Evolutionary conservation across 805 yeast species (phyloP), one percentile per base, ranked within the genome.

Genomic region (Candida corydali): DNA sequence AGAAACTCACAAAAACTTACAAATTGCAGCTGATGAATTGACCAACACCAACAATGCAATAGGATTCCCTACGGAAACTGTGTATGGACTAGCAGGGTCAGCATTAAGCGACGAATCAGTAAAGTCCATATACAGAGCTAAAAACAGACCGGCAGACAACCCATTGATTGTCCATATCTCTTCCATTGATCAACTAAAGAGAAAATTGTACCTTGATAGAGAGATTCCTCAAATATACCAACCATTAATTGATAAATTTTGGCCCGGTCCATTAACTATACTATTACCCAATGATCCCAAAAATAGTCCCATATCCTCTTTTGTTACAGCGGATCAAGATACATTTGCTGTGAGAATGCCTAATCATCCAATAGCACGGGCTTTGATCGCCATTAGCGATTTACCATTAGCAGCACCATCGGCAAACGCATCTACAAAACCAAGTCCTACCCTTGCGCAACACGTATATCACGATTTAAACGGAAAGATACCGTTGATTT

Each of bases 201-300:
- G 83, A 24, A 70, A 70, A 45, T 65, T 77, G n/a, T 68, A 71
- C 3, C 41, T 59, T 14, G 64, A 60, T 39, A 61, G 65, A 17
- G 61, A 67, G 17, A 74, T 91, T 5, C 98, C 98, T 0, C 61
- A 63, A 1, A 70, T 80, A 0, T 93, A 93, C 55, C 59, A 65
- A 22, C 73, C 77, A 0, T 65, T 93, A 28, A 66, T 89, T 8
- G 69, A 70, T 2, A 70, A 70, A 43, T 83, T 85, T 50, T 93
- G 98, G 98, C 98, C 98, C 0, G 98, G 98, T 0, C 98, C 98
- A 0, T 63, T 93, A 38, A 88, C 96, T 0, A 86, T 93, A 23
- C 58, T 93, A 34, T 62, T 93, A 15, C 96, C 96, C 0, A 67
- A 76, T 4, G 18, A 46, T 4, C 50, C 52, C 3, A 28, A 17